Evolutionary conservation across 805 yeast genomes (phyloP).

Genomic region (Pichia ethanolica): DNA sequence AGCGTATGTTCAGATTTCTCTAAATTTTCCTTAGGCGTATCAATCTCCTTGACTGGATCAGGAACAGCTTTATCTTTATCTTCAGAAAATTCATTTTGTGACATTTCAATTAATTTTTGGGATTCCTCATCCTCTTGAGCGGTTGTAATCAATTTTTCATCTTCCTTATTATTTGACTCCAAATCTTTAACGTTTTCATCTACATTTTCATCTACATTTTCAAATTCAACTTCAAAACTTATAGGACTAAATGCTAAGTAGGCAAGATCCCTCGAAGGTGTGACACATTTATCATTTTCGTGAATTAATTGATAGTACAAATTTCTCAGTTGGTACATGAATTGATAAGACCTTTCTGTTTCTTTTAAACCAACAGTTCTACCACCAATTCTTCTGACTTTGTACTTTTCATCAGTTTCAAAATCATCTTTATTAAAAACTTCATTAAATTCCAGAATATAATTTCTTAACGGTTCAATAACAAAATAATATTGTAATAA

Average conservation of each 20-base stretch:
- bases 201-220: background rate
- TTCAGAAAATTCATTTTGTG: background rate
- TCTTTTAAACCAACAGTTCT: conserved; percentile 73
- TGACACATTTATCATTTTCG: conserved; percentile 54
- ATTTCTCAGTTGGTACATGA: conserved; percentile 62
- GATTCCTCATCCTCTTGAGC: background rate
- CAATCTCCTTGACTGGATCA: no score
- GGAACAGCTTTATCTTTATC: background rate
- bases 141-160: background rate
- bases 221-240: conserved; percentile 44
- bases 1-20: no score
- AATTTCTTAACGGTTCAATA: conserved; percentile 69
- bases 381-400: conserved; percentile 76
- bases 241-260: conserved; percentile 78
- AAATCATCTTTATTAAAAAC: conserved; percentile 21
- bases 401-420: conserved; percentile 26
- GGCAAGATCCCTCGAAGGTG: conserved; percentile 79
- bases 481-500: conserved; percentile 85
- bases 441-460: conserved; percentile 49
- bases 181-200: background rate
- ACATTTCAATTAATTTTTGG: background rate
- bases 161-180: background rate
- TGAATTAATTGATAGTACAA: conserved; percentile 66
- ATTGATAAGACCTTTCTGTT: conserved; percentile 73
- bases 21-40: no score